A percentile compares a stretch with the other conserved stretches of the same genome.
phyloP scores from a whole-genome alignment of 495 filamentous ascomycete species.

The Oidiodendron maius region DNA sequence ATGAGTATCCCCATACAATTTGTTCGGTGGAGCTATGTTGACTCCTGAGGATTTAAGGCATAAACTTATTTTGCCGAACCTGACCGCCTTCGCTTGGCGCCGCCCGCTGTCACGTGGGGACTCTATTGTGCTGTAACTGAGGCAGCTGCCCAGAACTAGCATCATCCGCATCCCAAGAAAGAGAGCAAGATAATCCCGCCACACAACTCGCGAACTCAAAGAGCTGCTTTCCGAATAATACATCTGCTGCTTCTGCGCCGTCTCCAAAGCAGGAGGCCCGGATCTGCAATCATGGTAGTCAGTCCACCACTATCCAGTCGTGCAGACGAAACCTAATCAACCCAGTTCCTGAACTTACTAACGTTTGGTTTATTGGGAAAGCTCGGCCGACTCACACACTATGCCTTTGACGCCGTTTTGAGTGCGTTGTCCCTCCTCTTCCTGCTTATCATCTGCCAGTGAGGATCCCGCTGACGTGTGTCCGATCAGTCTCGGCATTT shows the following conservation, averaged over 20 bases:
- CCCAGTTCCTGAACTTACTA: constrained; percentile 54
- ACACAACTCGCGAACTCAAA: too few species aligned
- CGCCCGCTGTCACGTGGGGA: too few species aligned
- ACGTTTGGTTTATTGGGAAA: constrained; percentile 58
- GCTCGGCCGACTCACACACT: constrained; percentile 90
- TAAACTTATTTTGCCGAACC: too few species aligned
- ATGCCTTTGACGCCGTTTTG: constrained; percentile 93
- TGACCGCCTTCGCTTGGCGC: too few species aligned
- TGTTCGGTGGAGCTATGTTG: too few species aligned
- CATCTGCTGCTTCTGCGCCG: background rate
- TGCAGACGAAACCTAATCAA: constrained; percentile 19
- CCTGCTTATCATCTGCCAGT: background rate
- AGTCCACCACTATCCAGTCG: constrained; percentile 20
- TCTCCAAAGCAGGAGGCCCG: background rate
- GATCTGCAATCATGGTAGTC: constrained; percentile 35
- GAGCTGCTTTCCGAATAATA: too few species aligned
- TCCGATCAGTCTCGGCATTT: constrained; percentile 76
- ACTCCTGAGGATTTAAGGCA: too few species aligned
- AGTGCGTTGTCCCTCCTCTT: constrained; percentile 43
- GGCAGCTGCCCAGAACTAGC: too few species aligned
- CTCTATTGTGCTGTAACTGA: too few species aligned
- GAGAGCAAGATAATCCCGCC: too few species aligned
- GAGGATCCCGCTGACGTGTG: background rate
- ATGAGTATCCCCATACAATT: too few species aligned
- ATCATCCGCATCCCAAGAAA: background rate